Evolutionary conservation across 768 basidiomycete genomes (phyloP), one percentile per base, ranked within the genome.

Genomic region (Tulasnella sp.): DNA sequence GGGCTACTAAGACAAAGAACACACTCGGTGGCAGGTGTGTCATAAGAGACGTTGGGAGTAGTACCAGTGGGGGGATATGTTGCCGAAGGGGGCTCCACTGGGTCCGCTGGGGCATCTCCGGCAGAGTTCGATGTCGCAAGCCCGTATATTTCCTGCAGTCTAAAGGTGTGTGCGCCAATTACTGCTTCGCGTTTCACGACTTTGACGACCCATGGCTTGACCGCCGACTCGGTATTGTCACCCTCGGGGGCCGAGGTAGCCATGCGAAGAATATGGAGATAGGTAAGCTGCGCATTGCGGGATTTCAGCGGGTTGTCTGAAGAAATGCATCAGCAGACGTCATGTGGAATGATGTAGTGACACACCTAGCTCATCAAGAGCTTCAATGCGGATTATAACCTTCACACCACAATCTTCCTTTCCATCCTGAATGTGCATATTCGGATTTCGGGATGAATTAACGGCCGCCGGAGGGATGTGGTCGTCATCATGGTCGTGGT

Each of bases 131-230:
- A 59, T 0, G 85, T 79, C 0, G 87, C 82, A 4, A 97, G 77
- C 46, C 92, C 92, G 63, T 86, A 97, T 45, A 97, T 97, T 66
- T 97, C 92, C 65, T 94, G 91, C 29, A 97, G 74, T 53, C 92
- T 85, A 81, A 97, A 97, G 0, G 89, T 90, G 65, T 93, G 90
- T 4, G 84, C 77, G 2, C 92, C 92, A 65, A 97, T 96, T 83
- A 83, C 83, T 31, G 92, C 92, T 68, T 97, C 92, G 41, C 92
- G 79, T 67, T 91, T 86, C 57, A 92, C 83, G 36, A 97, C 92
- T 66, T 84, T 87, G 66, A 94, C 87, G 17, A 92, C 82, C 90
- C 90, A 97, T 2, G 87, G 80, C 36, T 86, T 72, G 25, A 35
- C 29, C n/a, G 50, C 27, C 5, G 50, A 53, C 9, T n/a, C 17